Conservation (phyloP, 176 grass and related monocot genomes). For the Ensete ventricosum region DNA sequence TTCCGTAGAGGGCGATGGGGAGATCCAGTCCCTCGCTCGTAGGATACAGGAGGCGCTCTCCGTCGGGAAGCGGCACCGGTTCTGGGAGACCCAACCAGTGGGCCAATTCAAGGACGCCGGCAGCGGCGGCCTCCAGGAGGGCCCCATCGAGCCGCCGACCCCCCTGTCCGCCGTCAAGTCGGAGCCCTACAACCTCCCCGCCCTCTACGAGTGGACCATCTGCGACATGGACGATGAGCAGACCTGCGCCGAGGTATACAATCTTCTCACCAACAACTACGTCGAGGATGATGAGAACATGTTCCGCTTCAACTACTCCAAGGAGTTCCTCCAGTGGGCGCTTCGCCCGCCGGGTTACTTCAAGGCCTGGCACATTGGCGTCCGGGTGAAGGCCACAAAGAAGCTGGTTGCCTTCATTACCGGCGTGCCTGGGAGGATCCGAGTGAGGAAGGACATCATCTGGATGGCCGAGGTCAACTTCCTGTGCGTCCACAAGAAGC, state of each 20-base stretch:
- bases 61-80: slow-evolving; percentile 66
- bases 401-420: slow-evolving; percentile 93
- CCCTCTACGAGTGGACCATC: slow-evolving; percentile 81
- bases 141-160: slow-evolving; percentile 64
- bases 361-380: slow-evolving; percentile 92
- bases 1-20: slow-evolving; percentile 7
- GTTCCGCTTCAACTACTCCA: slow-evolving; percentile 99
- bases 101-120: slow-evolving; percentile 65
- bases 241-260: slow-evolving; percentile 73
- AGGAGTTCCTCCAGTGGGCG: slow-evolving; percentile 80
- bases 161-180: slow-evolving; percentile 67
- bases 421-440: slow-evolving; percentile 84
- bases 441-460: slow-evolving; percentile 50
- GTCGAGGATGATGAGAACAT: slow-evolving; percentile 99
- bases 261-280: slow-evolving; percentile 84
- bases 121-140: slow-evolving; percentile 47
- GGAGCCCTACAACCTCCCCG: slow-evolving; percentile 75
- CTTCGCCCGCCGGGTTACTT: slow-evolving; percentile 77
- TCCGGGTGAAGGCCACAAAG: slow-evolving; percentile 66
- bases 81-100: slow-evolving; percentile 99
- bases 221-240: slow-evolving; percentile 86
- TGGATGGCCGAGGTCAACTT: slow-evolving; percentile 99
- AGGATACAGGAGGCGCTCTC: slow-evolving; percentile 67
- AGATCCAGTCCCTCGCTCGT: slow-evolving; percentile 44
- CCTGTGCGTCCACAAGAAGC: slow-evolving; percentile 99